Percentiles rank a stretch among this genome's conserved stretches.
phyloP scores from a whole-genome alignment of 192 early-diverging fungal species.

The Coemansia asiatica region DNA sequence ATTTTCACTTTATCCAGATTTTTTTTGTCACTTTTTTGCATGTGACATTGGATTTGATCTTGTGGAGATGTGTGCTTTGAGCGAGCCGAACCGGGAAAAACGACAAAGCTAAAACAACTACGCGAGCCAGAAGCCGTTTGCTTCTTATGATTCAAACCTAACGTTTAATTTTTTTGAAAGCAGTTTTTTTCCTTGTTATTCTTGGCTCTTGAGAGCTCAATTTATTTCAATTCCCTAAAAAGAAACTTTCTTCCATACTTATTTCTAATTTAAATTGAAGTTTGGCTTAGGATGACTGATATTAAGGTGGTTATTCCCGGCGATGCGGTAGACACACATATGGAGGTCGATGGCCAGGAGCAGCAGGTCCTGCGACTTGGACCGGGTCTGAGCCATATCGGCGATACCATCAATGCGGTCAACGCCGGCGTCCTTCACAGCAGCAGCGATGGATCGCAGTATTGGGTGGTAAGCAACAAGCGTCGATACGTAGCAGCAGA shows the following conservation, averaged over 20 bases:
- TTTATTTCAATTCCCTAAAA: too few relatives aligned
- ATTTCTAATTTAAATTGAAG: too few relatives aligned
- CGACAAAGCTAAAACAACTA: too few relatives aligned
- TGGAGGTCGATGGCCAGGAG: conserved; percentile 16
- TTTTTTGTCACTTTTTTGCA: too few relatives aligned
- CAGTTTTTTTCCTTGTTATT: background rate
- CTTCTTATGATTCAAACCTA: too few relatives aligned
- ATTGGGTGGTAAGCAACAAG: conserved; percentile 83
- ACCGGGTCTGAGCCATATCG: conserved; percentile 74
- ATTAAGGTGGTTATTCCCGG: conserved; percentile 42
- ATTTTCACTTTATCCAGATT: too few relatives aligned
- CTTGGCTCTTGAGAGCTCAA: background rate
- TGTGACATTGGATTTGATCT: too few relatives aligned
- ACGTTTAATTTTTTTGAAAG: background rate
- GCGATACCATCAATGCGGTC: conserved; percentile 63
- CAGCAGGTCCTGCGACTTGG: conserved; percentile 65
- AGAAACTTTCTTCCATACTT: too few relatives aligned
- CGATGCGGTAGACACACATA: conserved; percentile 36
- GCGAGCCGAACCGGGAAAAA: too few relatives aligned
- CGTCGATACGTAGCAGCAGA: conserved; percentile 85
- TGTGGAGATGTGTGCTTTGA: too few relatives aligned
- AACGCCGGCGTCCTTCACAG: conserved; percentile 75
- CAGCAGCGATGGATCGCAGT: conserved; percentile 57
- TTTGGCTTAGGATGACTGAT: too few relatives aligned
- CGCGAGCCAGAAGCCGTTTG: too few relatives aligned